Base-by-base conservation (phyloP, 352 stramenopile species). In the Pythium folliculosum region DNA sequence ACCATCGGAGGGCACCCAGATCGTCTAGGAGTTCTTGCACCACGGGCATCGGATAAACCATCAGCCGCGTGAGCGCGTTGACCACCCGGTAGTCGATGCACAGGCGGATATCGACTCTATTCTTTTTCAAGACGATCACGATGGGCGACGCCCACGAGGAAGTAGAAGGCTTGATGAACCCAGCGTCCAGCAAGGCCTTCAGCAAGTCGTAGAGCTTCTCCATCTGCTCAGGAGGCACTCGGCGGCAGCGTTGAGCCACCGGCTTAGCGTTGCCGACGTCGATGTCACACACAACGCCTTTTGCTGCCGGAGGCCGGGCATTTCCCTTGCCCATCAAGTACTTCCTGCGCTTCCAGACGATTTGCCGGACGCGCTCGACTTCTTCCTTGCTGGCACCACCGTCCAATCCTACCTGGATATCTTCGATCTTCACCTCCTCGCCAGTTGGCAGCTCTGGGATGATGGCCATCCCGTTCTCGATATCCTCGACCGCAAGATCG, bases 121-220 rank as follows among this genome's bases (percentile, higher is more conserved):
- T 82, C 54, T 82, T 79, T 63, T 82, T 79, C 30, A 79, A 25
- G 0, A 82, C 65, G 2, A 82, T 70, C 0, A 79, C 72, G 17
- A 79, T 82, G 17, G 71, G 75, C 2, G 75, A 77, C 1, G 71
- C 68, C 75, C 75, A 68, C n/a, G 49, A 63, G 0, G 74, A 81
- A 0, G n/a, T 71, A 0, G 70, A 77, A 0, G 47, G 35, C 1
- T 12, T 5, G 37, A 76, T 70, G n/a, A 80, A 70, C 16, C 52
- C 64, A 0, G 58, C 45, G 0, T 12, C 4, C 7, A 83, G 40
- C 0, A 77, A 25, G n/a, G 50, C 76, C 44, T 77, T 73, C 12
- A 81, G 19, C 22, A 80, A 17, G 25, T 79, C 37, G 13, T 55
- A 71, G 9, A 80, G 1, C 37, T 71, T 71, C 1, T 72, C 70